Evolutionary conservation across 148 eudicot species (phyloP).

Genomic region (Fagopyrum esculentum): DNA sequence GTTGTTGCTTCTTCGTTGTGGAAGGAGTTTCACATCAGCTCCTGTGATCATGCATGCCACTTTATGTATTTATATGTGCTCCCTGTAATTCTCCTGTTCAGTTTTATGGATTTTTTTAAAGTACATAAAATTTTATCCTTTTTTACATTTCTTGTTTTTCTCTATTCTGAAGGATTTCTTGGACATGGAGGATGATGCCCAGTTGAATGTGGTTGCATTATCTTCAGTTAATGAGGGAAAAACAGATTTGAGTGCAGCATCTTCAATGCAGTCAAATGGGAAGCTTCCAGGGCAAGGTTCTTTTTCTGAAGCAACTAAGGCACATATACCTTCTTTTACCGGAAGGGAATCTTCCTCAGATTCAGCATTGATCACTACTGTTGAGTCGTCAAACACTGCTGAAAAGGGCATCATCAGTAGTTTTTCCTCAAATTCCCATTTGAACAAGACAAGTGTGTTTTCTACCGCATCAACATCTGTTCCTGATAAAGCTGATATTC

Average conservation of each 20-base stretch:
- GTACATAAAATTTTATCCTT: too few species aligned
- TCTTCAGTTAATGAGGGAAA: constrained; percentile 21
- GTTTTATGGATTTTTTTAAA: background rate
- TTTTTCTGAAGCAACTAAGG: constrained; percentile 13
- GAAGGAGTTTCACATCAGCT: background rate
- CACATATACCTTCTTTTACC: constrained; percentile 16
- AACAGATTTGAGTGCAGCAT: constrained; percentile 19
- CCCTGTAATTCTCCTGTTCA: background rate
- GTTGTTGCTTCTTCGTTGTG: background rate
- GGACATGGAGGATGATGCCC: constrained; percentile 51
- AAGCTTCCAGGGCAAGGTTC: constrained; percentile 10
- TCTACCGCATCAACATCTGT: constrained; percentile 13
- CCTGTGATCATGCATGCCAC: background rate
- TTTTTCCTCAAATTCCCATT: constrained; percentile 16
- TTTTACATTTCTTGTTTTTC: background rate
- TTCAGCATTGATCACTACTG: constrained; percentile 11
- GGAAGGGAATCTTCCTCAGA: constrained; percentile 17
- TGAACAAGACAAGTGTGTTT: constrained; percentile 13
- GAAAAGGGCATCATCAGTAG: constrained; percentile 21
- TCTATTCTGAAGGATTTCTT: constrained; percentile 31
- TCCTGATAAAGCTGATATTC: constrained; percentile 19
- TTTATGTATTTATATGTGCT: background rate
- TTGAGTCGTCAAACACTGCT: constrained; percentile 18
- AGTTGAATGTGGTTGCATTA: constrained; percentile 32
- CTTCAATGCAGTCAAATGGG: constrained; percentile 17